phyloP scores from a whole-genome alignment of 441 rosid species.

The Pelargonium fulgidum region DNA sequence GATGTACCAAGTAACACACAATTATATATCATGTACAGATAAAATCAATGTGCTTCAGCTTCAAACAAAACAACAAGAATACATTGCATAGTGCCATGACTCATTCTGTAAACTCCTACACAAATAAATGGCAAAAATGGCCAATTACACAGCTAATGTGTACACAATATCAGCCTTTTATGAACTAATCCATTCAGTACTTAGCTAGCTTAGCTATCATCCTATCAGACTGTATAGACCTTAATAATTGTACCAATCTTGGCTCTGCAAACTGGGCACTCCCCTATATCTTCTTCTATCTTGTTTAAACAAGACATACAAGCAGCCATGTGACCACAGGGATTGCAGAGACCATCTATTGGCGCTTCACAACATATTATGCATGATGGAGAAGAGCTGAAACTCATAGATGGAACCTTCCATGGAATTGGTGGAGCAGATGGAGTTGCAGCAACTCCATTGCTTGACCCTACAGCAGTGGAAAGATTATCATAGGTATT shows the following conservation, averaged over 20 bases:
- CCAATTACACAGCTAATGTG: too few species aligned
- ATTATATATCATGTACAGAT: too few species aligned
- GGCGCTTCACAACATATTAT: slow-evolving; percentile 5
- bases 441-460: neutral
- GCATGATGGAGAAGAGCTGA: neutral
- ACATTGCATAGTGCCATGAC: too few species aligned
- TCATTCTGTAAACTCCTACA: too few species aligned
- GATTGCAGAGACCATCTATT: neutral
- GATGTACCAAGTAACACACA: too few species aligned
- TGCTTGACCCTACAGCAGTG: too few species aligned
- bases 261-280: slow-evolving; percentile 5
- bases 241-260: neutral
- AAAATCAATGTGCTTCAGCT: too few species aligned
- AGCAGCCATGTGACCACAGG: slow-evolving; percentile 7
- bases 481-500: too few species aligned
- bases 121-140: too few species aligned
- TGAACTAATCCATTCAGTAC: too few species aligned
- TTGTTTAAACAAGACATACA: neutral
- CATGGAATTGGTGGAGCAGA: neutral
- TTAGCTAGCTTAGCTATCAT: neutral
- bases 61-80: too few species aligned
- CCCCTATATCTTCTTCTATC: neutral
- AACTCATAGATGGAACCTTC: neutral
- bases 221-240: neutral
- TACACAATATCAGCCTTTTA: too few species aligned